Conservation (phyloP, 179 eudicot genomes). For the Beta corolliflora region DNA sequence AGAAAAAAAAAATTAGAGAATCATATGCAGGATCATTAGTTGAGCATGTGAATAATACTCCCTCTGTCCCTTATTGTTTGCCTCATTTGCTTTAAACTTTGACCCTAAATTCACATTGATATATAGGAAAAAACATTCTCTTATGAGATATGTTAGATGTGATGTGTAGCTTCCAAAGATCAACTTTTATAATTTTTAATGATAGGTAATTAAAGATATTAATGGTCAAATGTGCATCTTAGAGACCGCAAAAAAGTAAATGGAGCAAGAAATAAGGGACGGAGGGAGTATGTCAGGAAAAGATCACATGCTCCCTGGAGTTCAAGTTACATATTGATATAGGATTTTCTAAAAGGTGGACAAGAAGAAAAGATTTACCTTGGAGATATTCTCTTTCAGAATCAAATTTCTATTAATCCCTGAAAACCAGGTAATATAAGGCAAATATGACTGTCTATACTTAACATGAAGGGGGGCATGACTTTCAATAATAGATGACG, state of each 20-base stretch:
- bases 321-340: neutral
- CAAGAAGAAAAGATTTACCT: neutral
- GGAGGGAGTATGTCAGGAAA: neutral
- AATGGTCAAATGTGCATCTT: too few species aligned
- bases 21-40: neutral
- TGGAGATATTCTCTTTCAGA: neutral
- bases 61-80: too few species aligned
- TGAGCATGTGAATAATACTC: neutral
- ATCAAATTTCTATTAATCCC: conserved; percentile 25
- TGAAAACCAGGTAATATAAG: conserved; percentile 14
- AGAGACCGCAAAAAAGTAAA: too few species aligned
- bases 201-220: too few species aligned
- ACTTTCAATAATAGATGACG: neutral
- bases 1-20: neutral
- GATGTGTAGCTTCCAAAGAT: too few species aligned
- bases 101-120: too few species aligned
- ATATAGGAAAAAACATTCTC: too few species aligned
- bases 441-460: neutral
- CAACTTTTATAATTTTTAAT: too few species aligned
- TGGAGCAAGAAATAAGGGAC: too few species aligned
- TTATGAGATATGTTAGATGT: too few species aligned
- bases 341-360: neutral
- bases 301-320: neutral
- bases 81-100: too few species aligned
- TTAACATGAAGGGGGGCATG: neutral